Base-by-base conservation (phyloP, 768 basidiomycete genomes). In the Kwoniella shandongensis region DNA sequence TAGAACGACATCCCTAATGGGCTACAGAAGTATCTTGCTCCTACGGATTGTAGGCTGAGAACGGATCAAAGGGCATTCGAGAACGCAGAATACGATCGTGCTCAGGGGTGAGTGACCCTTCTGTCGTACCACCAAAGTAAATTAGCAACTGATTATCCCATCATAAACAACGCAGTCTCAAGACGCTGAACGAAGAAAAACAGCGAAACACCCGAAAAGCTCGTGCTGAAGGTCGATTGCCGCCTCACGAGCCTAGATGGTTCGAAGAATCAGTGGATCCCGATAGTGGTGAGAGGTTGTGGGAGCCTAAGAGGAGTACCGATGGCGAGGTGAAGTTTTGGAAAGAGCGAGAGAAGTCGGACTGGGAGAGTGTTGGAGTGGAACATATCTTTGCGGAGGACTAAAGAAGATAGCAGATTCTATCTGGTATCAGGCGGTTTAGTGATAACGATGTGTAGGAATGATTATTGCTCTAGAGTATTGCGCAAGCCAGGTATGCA, bases 31-130 rank as follows among this genome's bases (percentile, higher is more conserved):
- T 89, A 83, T 73, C 63, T 98, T 1, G 86, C 86, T 26, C 89
- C 90, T 1, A 97, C 93, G 2, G 93, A 98, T 76, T 97, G 92
- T 72, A 84, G 94, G 3, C 77, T 96, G 25, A 84, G 93, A 0
- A 91, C 91, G 0, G 93, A 98, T 73, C 92, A 96, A 74, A 82
- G 93, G 25, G 91, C 93, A 23, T 97, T 98, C 74, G 93, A 98
- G 80, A 72, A 86, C 63, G 93, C 91, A 88, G 67, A 81, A 83
- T 44, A 91, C 88, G 57, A 96, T 89, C 74, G 83, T 81, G 55
- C 79, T 88, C 70, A 97, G 91, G 80, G 79, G 81, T 38, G 79
- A 78, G 67, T 89, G 91, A 49, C 23, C 54, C 50, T 35, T 36
- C 44, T 44, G 58, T 15, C 20, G 36, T 4, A 38, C 52, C 10